A percentile compares a stretch with the other conserved stretches of the same genome.
These are phyloP conservation scores for Phytopythium mirpurense DNA, from an alignment of 352 stramenopile genomes.

Conservation along the genomic window DNA sequence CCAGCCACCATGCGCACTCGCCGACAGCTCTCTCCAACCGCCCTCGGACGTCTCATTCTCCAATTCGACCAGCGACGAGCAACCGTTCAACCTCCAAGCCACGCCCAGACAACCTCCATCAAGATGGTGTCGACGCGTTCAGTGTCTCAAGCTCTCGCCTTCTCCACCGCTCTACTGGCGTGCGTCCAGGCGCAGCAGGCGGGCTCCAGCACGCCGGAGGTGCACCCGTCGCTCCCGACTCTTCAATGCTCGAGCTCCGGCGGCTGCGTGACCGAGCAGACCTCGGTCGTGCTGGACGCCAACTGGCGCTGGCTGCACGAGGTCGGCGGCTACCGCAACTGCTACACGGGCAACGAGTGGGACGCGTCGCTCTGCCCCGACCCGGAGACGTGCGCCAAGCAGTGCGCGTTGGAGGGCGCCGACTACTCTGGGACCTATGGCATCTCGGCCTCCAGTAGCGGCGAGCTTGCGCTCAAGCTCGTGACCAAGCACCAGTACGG, in stretches of 20 bases:
- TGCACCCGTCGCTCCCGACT: conserved; percentile 43
- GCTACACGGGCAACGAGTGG: conserved; percentile 59
- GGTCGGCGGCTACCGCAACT: conserved; percentile 58
- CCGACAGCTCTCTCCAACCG: no score
- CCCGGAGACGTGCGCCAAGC: conserved; percentile 36
- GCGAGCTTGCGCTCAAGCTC: conserved; percentile 45
- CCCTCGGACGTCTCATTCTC: not conserved
- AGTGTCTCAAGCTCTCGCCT: not conserved
- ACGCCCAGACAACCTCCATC: not conserved
- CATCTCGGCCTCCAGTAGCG: conserved; percentile 33
- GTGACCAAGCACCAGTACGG: conserved; percentile 51
- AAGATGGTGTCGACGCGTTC: conserved; percentile 1
- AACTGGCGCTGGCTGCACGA: conserved; percentile 75
- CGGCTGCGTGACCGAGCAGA: conserved; percentile 37
- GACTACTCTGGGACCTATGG: conserved; percentile 65
- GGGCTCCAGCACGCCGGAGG: conserved; percentile 37
- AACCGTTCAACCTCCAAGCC: not conserved
- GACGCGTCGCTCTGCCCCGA: conserved; percentile 45
- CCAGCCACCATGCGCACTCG: not conserved
- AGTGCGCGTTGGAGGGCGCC: conserved; percentile 59
- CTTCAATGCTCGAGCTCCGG: conserved; percentile 32
- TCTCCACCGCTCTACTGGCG: conserved; percentile 13
- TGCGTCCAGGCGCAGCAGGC: conserved; percentile 32
- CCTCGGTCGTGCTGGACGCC: conserved; percentile 61
- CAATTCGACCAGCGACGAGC: not conserved